Percentiles rank a stretch among this genome's conserved stretches.
Conservation (phyloP, 2,329 filamentous ascomycete genomes). For the Colletotrichum higginsianum region DNA sequence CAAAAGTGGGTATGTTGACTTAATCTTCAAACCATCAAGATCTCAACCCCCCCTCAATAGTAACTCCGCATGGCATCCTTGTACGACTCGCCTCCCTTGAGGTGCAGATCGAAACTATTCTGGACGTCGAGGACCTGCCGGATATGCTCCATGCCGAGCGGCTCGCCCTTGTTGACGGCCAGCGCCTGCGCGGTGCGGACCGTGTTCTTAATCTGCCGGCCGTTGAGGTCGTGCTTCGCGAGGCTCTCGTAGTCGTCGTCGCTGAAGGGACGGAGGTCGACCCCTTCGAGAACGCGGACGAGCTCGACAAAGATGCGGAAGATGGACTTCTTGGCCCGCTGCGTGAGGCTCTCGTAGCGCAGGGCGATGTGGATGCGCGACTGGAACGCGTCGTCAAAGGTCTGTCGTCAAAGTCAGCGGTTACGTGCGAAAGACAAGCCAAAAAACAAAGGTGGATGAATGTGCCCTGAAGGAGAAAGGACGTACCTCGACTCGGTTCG, state of each 20-base stretch:
- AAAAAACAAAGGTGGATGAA: rapidly evolving
- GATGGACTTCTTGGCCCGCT: slow-evolving; percentile 81
- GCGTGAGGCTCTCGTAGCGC: slow-evolving; percentile 81
- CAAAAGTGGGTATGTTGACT: too few relatives aligned
- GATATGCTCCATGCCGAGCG: slow-evolving; percentile 84
- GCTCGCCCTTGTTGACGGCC: slow-evolving; percentile 80
- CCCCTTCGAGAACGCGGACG: slow-evolving; percentile 75
- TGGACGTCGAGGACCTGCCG: slow-evolving; percentile 87
- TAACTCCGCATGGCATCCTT: slow-evolving; percentile 89
- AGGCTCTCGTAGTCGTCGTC: slow-evolving; percentile 78
- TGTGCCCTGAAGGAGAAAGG: too few relatives aligned
- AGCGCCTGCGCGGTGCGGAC: slow-evolving; percentile 87
- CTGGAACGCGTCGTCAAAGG: slow-evolving; percentile 93
- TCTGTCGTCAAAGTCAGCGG: slow-evolving; percentile 52
- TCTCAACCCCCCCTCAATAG: too few relatives aligned
- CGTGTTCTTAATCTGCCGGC: slow-evolving; percentile 87
- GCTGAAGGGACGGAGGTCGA: slow-evolving; percentile 71
- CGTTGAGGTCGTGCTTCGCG: slow-evolving; percentile 75
- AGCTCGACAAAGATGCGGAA: slow-evolving; percentile 88
- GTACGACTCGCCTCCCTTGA: slow-evolving; percentile 86
- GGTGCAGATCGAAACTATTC: slow-evolving; percentile 85
- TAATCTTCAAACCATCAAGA: too few relatives aligned
- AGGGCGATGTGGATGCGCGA: slow-evolving; percentile 89
- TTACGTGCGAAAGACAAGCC: not conserved
- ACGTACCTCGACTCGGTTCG: slow-evolving; percentile 79